phyloP scores from a whole-genome alignment of 148 eudicot species.

The Rheum nobile region DNA sequence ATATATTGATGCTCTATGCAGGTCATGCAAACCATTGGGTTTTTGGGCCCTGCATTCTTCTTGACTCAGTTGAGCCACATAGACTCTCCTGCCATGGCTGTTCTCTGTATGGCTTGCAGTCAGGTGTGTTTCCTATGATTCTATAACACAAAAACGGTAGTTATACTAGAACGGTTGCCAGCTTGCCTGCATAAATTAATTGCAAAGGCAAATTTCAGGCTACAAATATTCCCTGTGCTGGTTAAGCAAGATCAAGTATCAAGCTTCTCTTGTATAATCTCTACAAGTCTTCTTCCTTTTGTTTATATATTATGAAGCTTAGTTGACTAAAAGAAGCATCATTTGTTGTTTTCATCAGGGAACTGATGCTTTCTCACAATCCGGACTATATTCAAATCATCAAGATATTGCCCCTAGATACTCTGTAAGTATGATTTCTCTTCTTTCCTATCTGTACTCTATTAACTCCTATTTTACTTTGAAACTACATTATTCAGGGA shows the following conservation, averaged over 20 bases:
- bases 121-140: too few relatives aligned
- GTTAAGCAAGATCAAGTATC: background rate
- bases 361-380: slow-evolving; percentile 91
- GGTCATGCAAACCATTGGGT: slow-evolving; percentile 90
- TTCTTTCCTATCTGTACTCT: background rate
- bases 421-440: slow-evolving; percentile 39
- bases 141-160: too few relatives aligned
- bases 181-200: too few relatives aligned
- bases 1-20: slow-evolving; percentile 17
- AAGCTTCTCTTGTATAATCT: background rate
- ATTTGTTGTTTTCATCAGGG: slow-evolving; percentile 36
- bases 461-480: background rate
- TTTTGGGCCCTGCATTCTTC: slow-evolving; percentile 96
- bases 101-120: too few relatives aligned
- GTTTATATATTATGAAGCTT: too few relatives aligned
- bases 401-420: slow-evolving; percentile 96
- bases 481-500: slow-evolving; percentile 1
- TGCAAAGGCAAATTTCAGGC: too few relatives aligned
- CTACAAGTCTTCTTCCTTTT: too few relatives aligned
- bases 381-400: slow-evolving; percentile 90
- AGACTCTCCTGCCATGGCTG: slow-evolving; percentile 80
- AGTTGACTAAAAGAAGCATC: too few relatives aligned
- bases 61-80: slow-evolving; percentile 85
- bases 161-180: too few relatives aligned
- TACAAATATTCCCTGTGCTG: background rate